Evolutionary conservation across 768 basidiomycete species (phyloP).

Genomic region (Suillus bovinus): DNA sequence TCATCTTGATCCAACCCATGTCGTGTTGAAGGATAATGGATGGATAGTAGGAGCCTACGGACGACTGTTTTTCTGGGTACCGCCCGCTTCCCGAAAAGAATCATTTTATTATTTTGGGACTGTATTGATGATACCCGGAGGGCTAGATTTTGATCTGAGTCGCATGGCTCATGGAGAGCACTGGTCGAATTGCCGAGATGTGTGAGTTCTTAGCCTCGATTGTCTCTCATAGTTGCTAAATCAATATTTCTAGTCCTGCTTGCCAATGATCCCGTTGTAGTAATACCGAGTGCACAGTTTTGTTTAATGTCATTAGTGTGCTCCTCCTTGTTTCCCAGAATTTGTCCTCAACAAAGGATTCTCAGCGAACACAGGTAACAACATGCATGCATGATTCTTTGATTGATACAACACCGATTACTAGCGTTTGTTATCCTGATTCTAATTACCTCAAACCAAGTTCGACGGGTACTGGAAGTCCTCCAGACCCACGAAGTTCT

Average conservation of each 20-base stretch:
- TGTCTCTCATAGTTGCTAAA: neutral
- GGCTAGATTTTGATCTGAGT: neutral
- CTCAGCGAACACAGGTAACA: neutral
- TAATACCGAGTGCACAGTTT: neutral
- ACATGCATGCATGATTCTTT: too few species aligned
- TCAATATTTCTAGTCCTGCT: neutral
- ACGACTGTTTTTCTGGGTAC: neutral
- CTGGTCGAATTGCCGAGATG: neutral
- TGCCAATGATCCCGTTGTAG: neutral
- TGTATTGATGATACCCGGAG: neutral
- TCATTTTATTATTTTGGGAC: neutral
- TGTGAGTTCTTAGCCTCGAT: neutral
- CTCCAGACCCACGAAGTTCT: conserved; percentile 86
- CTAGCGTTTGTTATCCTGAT: neutral
- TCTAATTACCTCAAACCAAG: conserved; percentile 46
- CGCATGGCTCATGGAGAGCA: neutral
- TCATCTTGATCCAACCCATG: too few species aligned
- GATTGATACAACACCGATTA: neutral
- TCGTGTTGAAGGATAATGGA: too few species aligned
- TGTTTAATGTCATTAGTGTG: neutral
- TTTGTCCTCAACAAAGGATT: neutral
- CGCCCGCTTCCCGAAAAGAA: neutral
- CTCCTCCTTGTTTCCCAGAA: neutral
- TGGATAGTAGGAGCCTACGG: neutral
- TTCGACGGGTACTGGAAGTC: conserved; percentile 89